Percentiles rank a stretch among this genome's conserved stretches.
phyloP scores from a whole-genome alignment of 1,284 basidiomycete species.

The Cryptococcus amylolentus region DNA sequence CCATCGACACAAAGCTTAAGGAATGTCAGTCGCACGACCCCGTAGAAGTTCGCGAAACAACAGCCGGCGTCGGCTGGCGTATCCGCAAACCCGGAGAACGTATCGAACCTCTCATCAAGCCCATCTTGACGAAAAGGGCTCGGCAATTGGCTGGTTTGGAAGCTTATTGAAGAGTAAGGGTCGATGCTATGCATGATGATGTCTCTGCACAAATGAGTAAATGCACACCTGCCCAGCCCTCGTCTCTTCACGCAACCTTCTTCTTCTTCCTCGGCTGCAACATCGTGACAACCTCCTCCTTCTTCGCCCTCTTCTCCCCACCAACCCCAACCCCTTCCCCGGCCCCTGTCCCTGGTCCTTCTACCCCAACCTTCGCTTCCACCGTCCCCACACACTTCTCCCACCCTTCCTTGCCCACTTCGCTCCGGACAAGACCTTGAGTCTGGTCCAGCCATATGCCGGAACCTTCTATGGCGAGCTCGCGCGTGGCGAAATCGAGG shows the following conservation, averaged over 20 bases:
- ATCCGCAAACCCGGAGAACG: too few relatives aligned
- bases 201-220: too few relatives aligned
- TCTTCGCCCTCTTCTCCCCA: constrained; percentile 30
- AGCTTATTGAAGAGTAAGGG: too few relatives aligned
- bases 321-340: constrained; percentile 17
- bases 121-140: too few relatives aligned
- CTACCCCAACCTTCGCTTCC: constrained; percentile 13
- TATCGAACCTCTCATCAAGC: too few relatives aligned
- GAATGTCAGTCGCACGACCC: too few relatives aligned
- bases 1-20: too few relatives aligned
- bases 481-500: constrained; percentile 69
- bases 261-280: constrained; percentile 50
- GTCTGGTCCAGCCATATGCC: constrained; percentile 61
- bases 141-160: too few relatives aligned
- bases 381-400: constrained; percentile 19
- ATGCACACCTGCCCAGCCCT: too few relatives aligned
- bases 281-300: constrained; percentile 43
- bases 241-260: neutral
- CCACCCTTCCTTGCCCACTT: constrained; percentile 38
- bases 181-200: too few relatives aligned
- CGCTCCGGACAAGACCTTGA: constrained; percentile 26
- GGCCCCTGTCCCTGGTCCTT: constrained; percentile 8
- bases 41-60: too few relatives aligned
- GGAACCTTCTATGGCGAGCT: constrained; percentile 64
- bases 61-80: too few relatives aligned